Base-by-base conservation (phyloP, 2,329 filamentous ascomycete species). In the Botrytis porri region DNA sequence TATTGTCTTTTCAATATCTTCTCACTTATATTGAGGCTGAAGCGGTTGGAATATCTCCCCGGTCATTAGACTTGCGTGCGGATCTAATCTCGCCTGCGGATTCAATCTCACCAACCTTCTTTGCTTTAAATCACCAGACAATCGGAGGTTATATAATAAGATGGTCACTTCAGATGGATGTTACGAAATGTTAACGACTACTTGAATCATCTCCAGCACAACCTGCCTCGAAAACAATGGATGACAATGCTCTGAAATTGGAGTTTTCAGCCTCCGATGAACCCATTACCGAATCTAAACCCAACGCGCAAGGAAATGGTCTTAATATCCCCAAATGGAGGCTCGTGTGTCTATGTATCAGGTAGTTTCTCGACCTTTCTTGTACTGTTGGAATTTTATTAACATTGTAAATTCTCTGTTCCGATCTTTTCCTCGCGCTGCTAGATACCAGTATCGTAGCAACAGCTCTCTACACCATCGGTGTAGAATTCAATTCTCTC, bases 371-470 rank as follows among this genome's bases (percentile, higher is more conserved):
- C 14, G 14, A 29, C 1, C 14, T 54, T 2, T 8, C n/a, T 29
- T 29, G 0, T 6, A 29, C 8, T 1, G 8, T 8, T 29, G 12
- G 14, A 54, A 54, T 3, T 29, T 8, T 4, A 4, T 29, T 54
- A 29, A 29, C 51, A 54, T 54, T 54, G n/a, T 16, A 54, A 29
- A 88, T 86, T 25, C 80, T 88, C 16, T 84, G 82, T 32, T 80
- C 85, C 22, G 88, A 87, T 16, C 82, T 90, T 2, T 87, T 89
- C 71, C 83, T 90, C 61, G 86, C 88, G n/a, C 84, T 89, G 76
- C 79, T 89, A n/a, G 88, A 90, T 78, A 85, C 86, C 1, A 88
- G 88, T 6, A 89, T 90, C 60, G 85, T 90, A 2, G 87, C 88
- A 1, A 89, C 88, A 29, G 86, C 86, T 65, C 79, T 90, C 6